phyloP scores from a whole-genome alignment of 768 basidiomycete species.

The Calocybe gangraenosa region DNA sequence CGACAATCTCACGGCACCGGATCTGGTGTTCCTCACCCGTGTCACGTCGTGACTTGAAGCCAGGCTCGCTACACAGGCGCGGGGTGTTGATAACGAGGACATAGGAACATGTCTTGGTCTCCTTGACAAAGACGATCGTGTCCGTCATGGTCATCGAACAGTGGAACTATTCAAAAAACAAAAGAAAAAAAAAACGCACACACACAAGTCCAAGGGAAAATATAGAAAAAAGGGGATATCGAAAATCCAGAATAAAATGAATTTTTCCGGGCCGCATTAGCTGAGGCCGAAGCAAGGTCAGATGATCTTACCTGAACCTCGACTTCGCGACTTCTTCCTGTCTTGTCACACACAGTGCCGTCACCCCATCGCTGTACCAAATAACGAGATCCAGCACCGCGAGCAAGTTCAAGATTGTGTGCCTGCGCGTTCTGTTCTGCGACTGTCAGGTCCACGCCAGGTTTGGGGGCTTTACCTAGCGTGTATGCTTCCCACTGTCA shows the following conservation, averaged over 20 bases:
- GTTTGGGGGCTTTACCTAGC: constrained; percentile 67
- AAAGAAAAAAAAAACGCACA: constrained; percentile 1
- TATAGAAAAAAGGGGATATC: constrained; percentile 2
- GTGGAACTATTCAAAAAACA: constrained; percentile 62
- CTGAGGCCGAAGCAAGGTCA: background rate
- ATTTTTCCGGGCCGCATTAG: constrained; percentile 2
- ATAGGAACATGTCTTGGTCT: constrained; percentile 92
- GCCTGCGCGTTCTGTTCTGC: constrained; percentile 62
- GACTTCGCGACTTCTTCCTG: constrained; percentile 79
- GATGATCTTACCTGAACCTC: constrained; percentile 74
- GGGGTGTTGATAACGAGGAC: constrained; percentile 94
- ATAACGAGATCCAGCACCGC: constrained; percentile 79
- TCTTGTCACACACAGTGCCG: constrained; percentile 93
- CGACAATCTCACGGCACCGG: constrained; percentile 75
- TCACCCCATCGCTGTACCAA: constrained; percentile 90
- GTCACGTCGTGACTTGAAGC: constrained; percentile 78
- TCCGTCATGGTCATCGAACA: constrained; percentile 95
- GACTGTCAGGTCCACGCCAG: constrained; percentile 61
- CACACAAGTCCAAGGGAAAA: background rate
- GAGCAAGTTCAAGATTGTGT: constrained; percentile 72
- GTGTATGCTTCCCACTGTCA: constrained; percentile 74
- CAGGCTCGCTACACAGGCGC: constrained; percentile 87
- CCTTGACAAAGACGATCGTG: constrained; percentile 86
- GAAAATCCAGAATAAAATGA: background rate
- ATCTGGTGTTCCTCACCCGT: constrained; percentile 64